These are phyloP conservation scores for Parastagonospora avenae DNA, from an alignment of 2,329 filamentous ascomycete genomes.

Conservation along the genomic window DNA sequence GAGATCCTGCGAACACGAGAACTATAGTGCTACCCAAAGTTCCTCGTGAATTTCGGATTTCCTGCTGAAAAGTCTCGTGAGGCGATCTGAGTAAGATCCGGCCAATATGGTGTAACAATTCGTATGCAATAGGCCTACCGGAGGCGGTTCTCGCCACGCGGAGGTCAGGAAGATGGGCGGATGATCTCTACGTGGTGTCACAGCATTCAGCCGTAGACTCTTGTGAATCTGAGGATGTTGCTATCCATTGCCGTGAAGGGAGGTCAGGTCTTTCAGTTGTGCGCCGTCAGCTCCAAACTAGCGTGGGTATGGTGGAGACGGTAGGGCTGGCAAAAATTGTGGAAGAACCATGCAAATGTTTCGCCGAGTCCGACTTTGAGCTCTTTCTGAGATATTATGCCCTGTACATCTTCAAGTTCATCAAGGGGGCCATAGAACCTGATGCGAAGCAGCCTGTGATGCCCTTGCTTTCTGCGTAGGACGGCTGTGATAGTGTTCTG, in stretches of 20 bases:
- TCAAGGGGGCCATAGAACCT: too few relatives aligned
- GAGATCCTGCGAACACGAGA: slow-evolving; percentile 14
- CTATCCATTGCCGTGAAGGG: background rate
- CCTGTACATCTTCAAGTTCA: background rate
- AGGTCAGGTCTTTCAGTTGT: slow-evolving; percentile 5
- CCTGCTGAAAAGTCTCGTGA: slow-evolving; percentile 1
- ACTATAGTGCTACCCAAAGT: slow-evolving; percentile 8
- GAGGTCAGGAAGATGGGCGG: slow-evolving; percentile 1
- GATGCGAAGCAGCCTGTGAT: too few relatives aligned
- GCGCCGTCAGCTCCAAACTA: slow-evolving; percentile 5
- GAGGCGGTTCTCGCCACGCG: background rate
- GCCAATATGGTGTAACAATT: slow-evolving; percentile 6
- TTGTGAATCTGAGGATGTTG: background rate
- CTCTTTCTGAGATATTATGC: background rate
- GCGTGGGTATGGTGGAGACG: slow-evolving; percentile 2
- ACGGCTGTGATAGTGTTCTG: background rate
- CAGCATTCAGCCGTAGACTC: slow-evolving; percentile 4
- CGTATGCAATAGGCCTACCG: slow-evolving; percentile 6
- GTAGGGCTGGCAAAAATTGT: slow-evolving; percentile 5
- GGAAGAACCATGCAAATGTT: slow-evolving; percentile 1
- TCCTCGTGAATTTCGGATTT: slow-evolving; percentile 2
- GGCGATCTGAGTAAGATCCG: slow-evolving; percentile 13
- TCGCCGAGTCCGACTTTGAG: slow-evolving; percentile 2
- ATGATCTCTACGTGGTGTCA: slow-evolving; percentile 8
- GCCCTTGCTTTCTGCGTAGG: background rate